Evolutionary conservation across 495 filamentous ascomycete species (phyloP).

Genomic region (Geoglossum glabrum): DNA sequence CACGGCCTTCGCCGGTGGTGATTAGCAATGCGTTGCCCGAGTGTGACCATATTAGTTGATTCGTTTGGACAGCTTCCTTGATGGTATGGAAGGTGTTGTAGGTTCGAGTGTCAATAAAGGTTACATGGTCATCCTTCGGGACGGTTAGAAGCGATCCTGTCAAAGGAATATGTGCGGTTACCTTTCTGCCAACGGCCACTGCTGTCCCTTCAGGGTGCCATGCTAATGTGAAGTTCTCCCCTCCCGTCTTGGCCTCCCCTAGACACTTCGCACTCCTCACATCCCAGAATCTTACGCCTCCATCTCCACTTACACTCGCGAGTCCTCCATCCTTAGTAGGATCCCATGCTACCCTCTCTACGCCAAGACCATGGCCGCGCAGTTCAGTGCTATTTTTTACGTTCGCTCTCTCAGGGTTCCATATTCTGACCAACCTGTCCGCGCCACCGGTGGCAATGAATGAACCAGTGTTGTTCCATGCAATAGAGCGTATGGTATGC

Average conservation of each 20-base stretch:
- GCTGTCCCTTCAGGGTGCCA: slow-evolving; percentile 78
- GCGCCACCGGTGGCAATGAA: slow-evolving; percentile 71
- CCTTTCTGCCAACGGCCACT: slow-evolving; percentile 71
- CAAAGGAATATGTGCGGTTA: slow-evolving; percentile 17
- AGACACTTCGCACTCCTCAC: slow-evolving; percentile 61
- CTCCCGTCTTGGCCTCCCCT: slow-evolving; percentile 61
- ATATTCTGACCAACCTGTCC: slow-evolving; percentile 67
- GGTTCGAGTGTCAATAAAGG: slow-evolving; percentile 36
- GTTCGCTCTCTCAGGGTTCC: slow-evolving; percentile 76
- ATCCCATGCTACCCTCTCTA: slow-evolving; percentile 82
- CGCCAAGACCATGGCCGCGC: slow-evolving; percentile 51
- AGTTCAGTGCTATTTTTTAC: slow-evolving; percentile 71
- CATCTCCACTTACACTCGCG: slow-evolving; percentile 68
- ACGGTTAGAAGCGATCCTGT: background rate
- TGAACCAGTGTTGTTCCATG: slow-evolving; percentile 76
- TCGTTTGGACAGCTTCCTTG: slow-evolving; percentile 56
- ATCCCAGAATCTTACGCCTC: slow-evolving; percentile 83
- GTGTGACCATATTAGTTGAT: slow-evolving; percentile 68
- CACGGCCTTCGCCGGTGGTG: slow-evolving; percentile 63
- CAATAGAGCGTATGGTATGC: slow-evolving; percentile 45
- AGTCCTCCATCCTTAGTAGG: slow-evolving; percentile 75
- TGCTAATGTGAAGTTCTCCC: slow-evolving; percentile 61
- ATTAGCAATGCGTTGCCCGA: slow-evolving; percentile 51
- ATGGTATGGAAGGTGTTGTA: slow-evolving; percentile 15
- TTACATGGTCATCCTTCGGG: slow-evolving; percentile 45